Percentiles rank a stretch among this genome's conserved stretches.
These are phyloP conservation scores for Boletus insuetus DNA, from an alignment of 768 basidiomycete species.

Conservation along the genomic window DNA sequence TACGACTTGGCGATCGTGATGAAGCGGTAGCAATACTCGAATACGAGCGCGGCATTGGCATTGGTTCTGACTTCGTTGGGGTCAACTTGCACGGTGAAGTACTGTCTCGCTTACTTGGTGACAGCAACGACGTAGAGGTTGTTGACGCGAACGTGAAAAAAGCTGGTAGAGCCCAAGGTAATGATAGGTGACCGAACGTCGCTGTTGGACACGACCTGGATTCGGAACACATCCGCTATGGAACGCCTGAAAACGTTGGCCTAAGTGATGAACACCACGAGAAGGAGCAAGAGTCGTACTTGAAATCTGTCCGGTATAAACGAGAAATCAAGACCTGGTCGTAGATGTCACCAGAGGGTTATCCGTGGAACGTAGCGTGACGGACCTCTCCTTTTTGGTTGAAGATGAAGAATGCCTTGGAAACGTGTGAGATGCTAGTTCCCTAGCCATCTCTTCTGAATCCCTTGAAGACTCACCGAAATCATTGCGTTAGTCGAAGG, in stretches of 20 bases:
- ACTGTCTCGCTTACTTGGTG: conserved; percentile 69
- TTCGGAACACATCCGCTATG: conserved; percentile 96
- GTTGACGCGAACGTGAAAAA: conserved; percentile 96
- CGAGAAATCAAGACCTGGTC: conserved; percentile 90
- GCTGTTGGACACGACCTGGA: conserved; percentile 97
- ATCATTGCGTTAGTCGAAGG: conserved; percentile 36
- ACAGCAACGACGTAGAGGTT: conserved; percentile 95
- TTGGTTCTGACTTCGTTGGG: conserved; percentile 62
- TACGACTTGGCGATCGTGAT: conserved; percentile 93
- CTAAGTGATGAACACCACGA: neutral
- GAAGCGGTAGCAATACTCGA: conserved; percentile 97
- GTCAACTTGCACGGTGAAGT: neutral
- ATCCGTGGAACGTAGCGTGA: neutral
- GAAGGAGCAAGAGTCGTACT: conserved; percentile 50
- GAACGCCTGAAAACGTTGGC: conserved; percentile 61
- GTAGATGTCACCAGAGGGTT: neutral
- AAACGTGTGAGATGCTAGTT: conserved; percentile 1
- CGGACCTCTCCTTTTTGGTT: conserved; percentile 98
- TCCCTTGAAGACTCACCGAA: conserved; percentile 36
- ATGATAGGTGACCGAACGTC: conserved; percentile 97
- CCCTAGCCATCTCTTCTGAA: neutral
- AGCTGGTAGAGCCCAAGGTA: conserved; percentile 95
- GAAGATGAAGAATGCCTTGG: conserved; percentile 96
- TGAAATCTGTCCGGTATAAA: conserved; percentile 94
- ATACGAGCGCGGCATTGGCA: conserved; percentile 95